Percentiles rank a stretch among this genome's conserved stretches.
Evolutionary conservation across 805 yeast species (phyloP).

Genomic region (Suhomyces sp.): DNA sequence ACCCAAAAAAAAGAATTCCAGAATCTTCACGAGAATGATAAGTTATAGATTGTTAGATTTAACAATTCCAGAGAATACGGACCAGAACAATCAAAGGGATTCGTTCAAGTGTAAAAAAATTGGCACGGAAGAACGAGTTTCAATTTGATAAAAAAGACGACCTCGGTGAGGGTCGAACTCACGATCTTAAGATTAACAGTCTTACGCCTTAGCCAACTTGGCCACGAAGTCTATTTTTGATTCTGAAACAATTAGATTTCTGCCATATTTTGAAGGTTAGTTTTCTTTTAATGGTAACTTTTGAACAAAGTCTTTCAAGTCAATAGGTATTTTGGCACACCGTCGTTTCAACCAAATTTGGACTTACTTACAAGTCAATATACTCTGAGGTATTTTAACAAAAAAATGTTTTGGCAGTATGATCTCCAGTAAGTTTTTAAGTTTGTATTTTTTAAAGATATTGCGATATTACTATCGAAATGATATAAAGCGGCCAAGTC

Average conservation of each 20-base stretch:
- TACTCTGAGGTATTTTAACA: neutral
- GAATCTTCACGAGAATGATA: no score
- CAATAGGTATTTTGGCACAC: neutral
- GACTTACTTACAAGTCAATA: no score
- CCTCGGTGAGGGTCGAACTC: constrained; percentile 20
- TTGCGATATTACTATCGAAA: neutral
- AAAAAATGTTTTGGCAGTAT: neutral
- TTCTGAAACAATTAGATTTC: no score
- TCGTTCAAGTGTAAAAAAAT: no score
- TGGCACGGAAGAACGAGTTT: no score
- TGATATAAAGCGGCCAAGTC: neutral
- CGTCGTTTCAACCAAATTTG: neutral
- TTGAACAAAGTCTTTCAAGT: no score
- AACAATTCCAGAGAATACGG: no score
- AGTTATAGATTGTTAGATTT: no score
- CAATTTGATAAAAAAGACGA: constrained; percentile 2
- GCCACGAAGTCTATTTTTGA: constrained; percentile 21
- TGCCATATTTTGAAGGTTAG: neutral
- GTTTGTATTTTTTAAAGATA: neutral
- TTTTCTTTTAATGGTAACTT: no score
- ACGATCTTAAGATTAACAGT: constrained; percentile 20
- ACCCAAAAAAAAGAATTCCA: no score
- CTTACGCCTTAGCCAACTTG: constrained; percentile 28
- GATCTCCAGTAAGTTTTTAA: neutral
- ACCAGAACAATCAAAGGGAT: no score